phyloP scores from a whole-genome alignment of 176 grass and related monocot species.

The Echinochloa phyllopogon region DNA sequence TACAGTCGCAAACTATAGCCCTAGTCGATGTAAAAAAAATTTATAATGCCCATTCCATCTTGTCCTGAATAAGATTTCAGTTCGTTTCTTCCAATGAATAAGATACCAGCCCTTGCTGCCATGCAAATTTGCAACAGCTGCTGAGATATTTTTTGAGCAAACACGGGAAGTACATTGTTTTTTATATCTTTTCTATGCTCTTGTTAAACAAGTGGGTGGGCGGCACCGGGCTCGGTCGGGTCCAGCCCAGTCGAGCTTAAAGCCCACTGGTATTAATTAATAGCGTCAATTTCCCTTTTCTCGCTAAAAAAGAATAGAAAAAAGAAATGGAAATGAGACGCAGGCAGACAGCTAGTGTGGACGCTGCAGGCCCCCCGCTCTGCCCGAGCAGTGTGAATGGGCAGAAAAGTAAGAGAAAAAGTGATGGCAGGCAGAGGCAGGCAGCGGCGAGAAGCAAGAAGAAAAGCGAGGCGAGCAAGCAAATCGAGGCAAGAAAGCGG shows the following conservation, averaged over 20 bases:
- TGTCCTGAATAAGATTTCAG: constrained; percentile 33
- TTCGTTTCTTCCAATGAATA: not conserved
- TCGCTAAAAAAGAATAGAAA: not conserved
- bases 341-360: constrained; percentile 54
- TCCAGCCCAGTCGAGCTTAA: constrained; percentile 31
- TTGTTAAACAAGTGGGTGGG: constrained; percentile 14
- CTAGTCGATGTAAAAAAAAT: constrained; percentile 21
- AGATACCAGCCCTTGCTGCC: constrained; percentile 39
- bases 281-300: not conserved
- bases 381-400: constrained; percentile 54
- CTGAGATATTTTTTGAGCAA: not conserved
- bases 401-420: constrained; percentile 53
- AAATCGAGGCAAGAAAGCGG: constrained; percentile 36
- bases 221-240: not conserved
- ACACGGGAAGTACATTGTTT: too few species aligned
- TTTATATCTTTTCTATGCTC: not conserved
- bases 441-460: constrained; percentile 43
- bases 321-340: constrained; percentile 42
- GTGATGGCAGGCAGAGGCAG: constrained; percentile 55
- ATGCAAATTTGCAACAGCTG: constrained; percentile 24
- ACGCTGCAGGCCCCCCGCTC: not conserved
- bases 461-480: constrained; percentile 45
- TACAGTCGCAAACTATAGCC: constrained; percentile 30
- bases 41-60: not conserved
- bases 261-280: constrained; percentile 15